Base-by-base conservation (phyloP, 2,329 filamentous ascomycete genomes). In the Daldinia eschscholtzii region DNA sequence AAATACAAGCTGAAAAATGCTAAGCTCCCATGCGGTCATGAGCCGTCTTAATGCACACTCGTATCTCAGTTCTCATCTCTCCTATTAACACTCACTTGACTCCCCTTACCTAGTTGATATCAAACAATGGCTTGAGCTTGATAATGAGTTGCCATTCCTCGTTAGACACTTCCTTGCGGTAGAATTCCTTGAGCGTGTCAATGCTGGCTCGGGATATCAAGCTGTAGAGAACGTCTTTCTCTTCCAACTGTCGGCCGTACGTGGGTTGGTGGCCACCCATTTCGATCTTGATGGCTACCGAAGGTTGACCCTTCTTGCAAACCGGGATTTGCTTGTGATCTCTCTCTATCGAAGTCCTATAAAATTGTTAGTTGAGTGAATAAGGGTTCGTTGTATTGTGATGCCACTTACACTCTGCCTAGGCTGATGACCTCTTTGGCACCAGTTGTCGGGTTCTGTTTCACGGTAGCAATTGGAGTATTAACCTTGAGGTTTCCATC, bases 241-340 rank as follows among this genome's bases (percentile, higher is more conserved):
- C 95, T 81, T 99, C 96, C 57, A 99, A 88, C 71, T 99, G 96
- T 68, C 96, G 92, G 65, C 96, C 96, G 79, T 99, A 99, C 66
- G 92, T 89, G 15, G 96, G 97, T 84, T 99, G 96, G 79, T 95
- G 93, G 65, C 91, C 83, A 61, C 94, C 95, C 88, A 91, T 91
- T 83, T 99, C 97, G 76, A 99, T 97, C 87, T 99, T 99, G 84
- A 99, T 87, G 20, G 96, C 96, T 9, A 99, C 97, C 1, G 94
- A 97, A n/a, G 97, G 96, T 78, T 97, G 93, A 59, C 95, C 95
- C 83, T 94, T 95, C 83, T 99, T 99, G 85, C 93, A 97, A 65
- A 97, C 87, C 9, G 87, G 88, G 73, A 99, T 91, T 72, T 96
- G 90, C 85, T 99, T 99, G 88, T 99, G 96, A 74, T 99, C 97